These are phyloP conservation scores for Canavalia ensiformis DNA, from an alignment of 306 rosid genomes.

Conservation along the genomic window DNA sequence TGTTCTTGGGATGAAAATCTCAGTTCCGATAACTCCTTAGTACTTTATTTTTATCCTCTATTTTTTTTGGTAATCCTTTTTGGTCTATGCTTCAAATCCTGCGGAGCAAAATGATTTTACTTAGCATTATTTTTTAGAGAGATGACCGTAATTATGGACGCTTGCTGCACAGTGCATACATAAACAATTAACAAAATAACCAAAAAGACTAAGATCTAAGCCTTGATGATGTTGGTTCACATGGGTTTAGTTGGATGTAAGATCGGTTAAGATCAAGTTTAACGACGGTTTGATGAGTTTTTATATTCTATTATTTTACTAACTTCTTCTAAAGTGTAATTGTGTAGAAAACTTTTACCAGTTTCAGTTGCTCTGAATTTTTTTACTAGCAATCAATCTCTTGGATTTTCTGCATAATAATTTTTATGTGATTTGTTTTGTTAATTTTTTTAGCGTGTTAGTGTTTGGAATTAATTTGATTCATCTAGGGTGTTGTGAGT, in stretches of 20 bases:
- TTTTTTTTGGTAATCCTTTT: neutral
- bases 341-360: neutral
- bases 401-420: neutral
- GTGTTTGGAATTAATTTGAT: conserved; percentile 7
- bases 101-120: neutral
- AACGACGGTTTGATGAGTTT: neutral
- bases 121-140: neutral
- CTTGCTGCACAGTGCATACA: neutral
- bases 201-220: conserved; percentile 30
- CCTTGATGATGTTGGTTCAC: conserved; percentile 13
- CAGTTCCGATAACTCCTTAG: neutral
- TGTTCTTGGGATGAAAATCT: neutral
- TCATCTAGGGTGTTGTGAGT: conserved; percentile 3
- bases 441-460: neutral
- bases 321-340: neutral
- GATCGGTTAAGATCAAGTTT: conserved; percentile 4
- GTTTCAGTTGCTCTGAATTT: neutral
- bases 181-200: neutral
- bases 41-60: neutral
- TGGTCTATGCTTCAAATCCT: neutral
- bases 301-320: neutral
- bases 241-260: neutral
- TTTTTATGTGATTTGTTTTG: neutral
- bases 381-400: neutral
- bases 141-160: neutral